phyloP scores from a whole-genome alignment of 306 rosid genomes.

The Argentina anserina region DNA sequence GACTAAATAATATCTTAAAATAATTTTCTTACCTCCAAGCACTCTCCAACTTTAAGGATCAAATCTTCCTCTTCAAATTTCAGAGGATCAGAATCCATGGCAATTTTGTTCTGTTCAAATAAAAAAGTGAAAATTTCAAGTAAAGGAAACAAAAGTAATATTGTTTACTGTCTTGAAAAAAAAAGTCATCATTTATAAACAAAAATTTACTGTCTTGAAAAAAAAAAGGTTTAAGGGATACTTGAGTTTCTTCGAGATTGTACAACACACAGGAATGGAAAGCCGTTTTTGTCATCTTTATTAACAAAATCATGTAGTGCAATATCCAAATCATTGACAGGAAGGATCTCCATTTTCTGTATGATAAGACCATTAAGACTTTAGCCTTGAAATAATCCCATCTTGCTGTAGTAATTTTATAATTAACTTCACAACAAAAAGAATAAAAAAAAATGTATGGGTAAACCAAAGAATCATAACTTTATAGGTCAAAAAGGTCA shows the following conservation, averaged over 20 bases:
- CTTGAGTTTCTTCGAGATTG: slow-evolving; percentile 89
- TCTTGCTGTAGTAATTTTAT: slow-evolving; percentile 1
- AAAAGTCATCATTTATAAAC: not conserved
- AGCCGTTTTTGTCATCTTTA: slow-evolving; percentile 90
- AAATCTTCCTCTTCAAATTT: slow-evolving; percentile 79
- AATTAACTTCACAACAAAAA: slow-evolving; percentile 4
- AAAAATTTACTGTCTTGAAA: not conserved
- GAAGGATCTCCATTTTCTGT: slow-evolving; percentile 99
- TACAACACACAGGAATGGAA: slow-evolving; percentile 68
- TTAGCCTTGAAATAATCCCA: slow-evolving; percentile 18
- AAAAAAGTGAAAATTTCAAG: slow-evolving; percentile 6
- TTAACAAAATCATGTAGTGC: slow-evolving; percentile 87
- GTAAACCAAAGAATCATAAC: not conserved
- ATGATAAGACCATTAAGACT: slow-evolving; percentile 18
- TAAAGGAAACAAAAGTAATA: slow-evolving; percentile 17
- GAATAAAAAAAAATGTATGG: not conserved
- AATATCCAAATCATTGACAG: slow-evolving; percentile 90
- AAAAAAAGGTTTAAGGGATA: slow-evolving; percentile 10
- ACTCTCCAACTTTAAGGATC: slow-evolving; percentile 89
- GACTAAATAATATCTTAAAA: not conserved
- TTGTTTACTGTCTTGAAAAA: not conserved
- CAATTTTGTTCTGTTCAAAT: slow-evolving; percentile 60
- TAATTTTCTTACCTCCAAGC: slow-evolving; percentile 66
- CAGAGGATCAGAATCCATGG: slow-evolving; percentile 55
- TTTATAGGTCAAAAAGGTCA: not conserved